Base-by-base conservation (phyloP, 768 basidiomycete genomes). In the Suillus cothurnatus region DNA sequence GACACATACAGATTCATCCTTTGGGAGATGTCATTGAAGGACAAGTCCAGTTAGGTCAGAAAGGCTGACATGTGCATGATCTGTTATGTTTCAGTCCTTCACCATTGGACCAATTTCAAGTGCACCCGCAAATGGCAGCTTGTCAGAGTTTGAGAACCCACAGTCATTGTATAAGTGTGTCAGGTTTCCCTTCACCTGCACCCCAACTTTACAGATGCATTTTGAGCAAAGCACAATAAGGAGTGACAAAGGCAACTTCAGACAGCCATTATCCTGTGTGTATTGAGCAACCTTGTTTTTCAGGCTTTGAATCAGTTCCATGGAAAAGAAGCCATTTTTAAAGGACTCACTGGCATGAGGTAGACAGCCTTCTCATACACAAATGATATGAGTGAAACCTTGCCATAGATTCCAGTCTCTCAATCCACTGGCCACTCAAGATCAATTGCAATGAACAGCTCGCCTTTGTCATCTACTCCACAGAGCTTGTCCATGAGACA, bases 31-130 rank as follows among this genome's bases (percentile, higher is more conserved):
- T 53, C 63, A 64, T 0, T 65, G 50, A 4, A 80, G 71, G 32
- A 78, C 68, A 1, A 32, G 26, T 32, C 74, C 77, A 50, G 66
- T 71, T 2, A 80, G 68, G 59, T 80, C 77, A 2, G 73, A 67
- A 26, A 80, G 72, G n/a, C 77, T 61, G 34, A 67, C 62, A 49
- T 64, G 65, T 6, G 72, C 71, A 64, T 63, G 66, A 1, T 61
- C 43, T 1, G 70, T 58, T 11, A 73, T 26, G 7, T 66, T 60
- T 5, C 70, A 65, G 5, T 74, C 71, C 59, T 79, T 79, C 3
- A 77, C 75, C 55, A 71, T 61, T 3, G 61, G 59, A 6, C 70
- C 76, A 61, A 80, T 70, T 47, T 79, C 72, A 49, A 78, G 26
- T 11, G 55, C 72, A 28, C 76, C 75, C 21, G 56, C 53, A 64